These are phyloP conservation scores for Allium cepa DNA, from an alignment of 106 monocot species.

Conservation along the genomic window DNA sequence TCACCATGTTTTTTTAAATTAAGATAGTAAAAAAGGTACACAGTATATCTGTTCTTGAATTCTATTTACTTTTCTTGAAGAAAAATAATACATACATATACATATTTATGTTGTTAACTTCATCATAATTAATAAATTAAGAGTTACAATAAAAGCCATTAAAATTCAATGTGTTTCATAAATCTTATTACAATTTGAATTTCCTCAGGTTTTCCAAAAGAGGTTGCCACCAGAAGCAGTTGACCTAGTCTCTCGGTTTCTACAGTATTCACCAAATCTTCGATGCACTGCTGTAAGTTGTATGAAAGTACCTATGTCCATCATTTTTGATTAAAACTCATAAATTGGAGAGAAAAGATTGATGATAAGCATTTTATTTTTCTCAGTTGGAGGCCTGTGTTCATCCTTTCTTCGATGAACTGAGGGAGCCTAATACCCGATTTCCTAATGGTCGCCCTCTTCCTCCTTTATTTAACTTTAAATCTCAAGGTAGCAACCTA, in stretches of 20 bases:
- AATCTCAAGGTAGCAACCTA: constrained; percentile 36
- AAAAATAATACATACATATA: too few species aligned
- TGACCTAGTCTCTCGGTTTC: constrained; percentile 44
- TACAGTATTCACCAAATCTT: constrained; percentile 49
- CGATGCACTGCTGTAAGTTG: constrained; percentile 54
- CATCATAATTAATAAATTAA: too few species aligned
- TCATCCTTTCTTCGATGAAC: constrained; percentile 84
- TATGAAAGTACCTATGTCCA: background rate
- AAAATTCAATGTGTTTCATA: too few species aligned
- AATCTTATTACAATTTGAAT: background rate
- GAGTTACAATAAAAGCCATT: too few species aligned
- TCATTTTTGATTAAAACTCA: background rate
- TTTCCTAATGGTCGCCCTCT: constrained; percentile 61
- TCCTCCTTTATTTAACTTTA: constrained; percentile 71
- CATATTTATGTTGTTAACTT: too few species aligned
- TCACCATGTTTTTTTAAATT: too few species aligned
- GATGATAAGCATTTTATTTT: background rate
- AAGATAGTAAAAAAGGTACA: too few species aligned
- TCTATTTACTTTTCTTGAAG: too few species aligned
- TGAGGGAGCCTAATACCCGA: constrained; percentile 59
- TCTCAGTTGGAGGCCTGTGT: constrained; percentile 59
- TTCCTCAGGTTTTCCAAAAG: constrained; percentile 36
- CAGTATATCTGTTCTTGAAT: too few species aligned
- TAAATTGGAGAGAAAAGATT: too few species aligned
- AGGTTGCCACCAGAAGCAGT: constrained; percentile 45